These are phyloP conservation scores for Cryptococcus jaspeensis DNA, from an alignment of 1,284 basidiomycete species.

Conservation along the genomic window DNA sequence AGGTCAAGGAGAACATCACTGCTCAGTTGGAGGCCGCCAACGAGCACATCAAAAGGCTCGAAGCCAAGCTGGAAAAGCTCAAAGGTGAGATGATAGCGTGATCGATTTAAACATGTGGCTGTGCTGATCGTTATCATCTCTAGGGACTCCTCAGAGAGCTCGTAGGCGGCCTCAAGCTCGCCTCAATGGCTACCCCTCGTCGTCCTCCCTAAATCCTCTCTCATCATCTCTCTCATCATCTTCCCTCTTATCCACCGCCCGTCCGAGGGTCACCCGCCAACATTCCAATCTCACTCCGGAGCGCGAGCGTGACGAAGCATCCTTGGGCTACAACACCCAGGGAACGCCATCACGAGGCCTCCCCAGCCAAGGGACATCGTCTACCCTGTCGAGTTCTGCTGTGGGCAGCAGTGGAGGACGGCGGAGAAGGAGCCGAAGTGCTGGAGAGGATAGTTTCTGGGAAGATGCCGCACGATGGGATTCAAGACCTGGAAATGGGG, in stretches of 20 bases:
- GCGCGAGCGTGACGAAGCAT: conserved; percentile 4
- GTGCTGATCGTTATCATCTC: background rate
- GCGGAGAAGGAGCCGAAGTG: conserved; percentile 12
- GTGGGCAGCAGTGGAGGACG: conserved; percentile 6
- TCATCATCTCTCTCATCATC: conserved; percentile 26
- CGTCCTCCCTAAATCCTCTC: conserved; percentile 27
- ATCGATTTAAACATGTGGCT: background rate
- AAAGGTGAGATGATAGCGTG: conserved; percentile 19
- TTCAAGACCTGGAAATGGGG: background rate
- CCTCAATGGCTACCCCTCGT: conserved; percentile 40
- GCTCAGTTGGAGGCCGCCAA: conserved; percentile 49
- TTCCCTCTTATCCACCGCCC: conserved; percentile 23
- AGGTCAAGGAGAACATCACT: conserved; percentile 43
- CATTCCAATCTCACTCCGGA: conserved; percentile 32
- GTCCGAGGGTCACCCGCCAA: conserved; percentile 33
- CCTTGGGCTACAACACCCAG: background rate
- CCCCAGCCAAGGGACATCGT: background rate
- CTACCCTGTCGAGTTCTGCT: conserved; percentile 4
- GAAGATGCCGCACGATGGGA: background rate
- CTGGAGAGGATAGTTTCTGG: conserved; percentile 15
- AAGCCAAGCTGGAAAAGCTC: conserved; percentile 38
- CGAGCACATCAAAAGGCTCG: conserved; percentile 42
- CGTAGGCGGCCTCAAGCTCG: conserved; percentile 33
- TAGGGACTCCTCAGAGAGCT: conserved; percentile 29
- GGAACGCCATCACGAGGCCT: conserved; percentile 9